A percentile compares a stretch with the other conserved stretches of the same genome.
phyloP scores from a whole-genome alignment of 2,329 filamentous ascomycete species.

The Aspergillus intermedius region DNA sequence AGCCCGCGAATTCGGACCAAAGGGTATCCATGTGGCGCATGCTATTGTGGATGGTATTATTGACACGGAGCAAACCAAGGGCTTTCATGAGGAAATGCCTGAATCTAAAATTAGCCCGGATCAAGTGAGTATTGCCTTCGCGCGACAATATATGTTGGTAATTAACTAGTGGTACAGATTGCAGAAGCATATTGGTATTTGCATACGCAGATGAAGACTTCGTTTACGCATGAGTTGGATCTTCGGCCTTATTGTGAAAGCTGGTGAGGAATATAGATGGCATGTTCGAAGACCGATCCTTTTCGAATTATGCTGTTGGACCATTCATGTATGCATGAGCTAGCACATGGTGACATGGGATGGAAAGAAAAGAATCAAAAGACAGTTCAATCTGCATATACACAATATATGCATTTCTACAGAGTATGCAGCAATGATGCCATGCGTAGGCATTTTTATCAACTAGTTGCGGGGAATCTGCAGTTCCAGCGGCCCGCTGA shows the following conservation, averaged over 20 bases:
- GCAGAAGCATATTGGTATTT: conserved; percentile 52
- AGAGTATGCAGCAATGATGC: no score
- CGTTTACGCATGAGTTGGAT: conserved; percentile 52
- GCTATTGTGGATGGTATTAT: conserved; percentile 53
- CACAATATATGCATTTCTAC: no score
- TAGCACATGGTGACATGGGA: no score
- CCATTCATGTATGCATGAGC: no score
- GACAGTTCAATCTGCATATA: no score
- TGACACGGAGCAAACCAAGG: conserved; percentile 47
- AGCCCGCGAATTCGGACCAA: conserved; percentile 49
- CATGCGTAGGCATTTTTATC: no score
- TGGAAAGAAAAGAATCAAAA: no score
- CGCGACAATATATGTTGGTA: background rate
- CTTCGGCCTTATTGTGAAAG: conserved; percentile 30
- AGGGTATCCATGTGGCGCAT: conserved; percentile 52
- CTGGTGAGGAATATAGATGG: conserved; percentile 8
- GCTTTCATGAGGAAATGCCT: conserved; percentile 23
- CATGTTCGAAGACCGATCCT: no score
- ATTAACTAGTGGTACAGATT: conserved; percentile 32
- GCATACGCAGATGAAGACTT: conserved; percentile 46
- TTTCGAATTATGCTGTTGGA: no score
- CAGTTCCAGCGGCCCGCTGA: no score
- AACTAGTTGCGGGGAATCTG: no score
- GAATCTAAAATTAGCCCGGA: conserved; percentile 48
- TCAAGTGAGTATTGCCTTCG: conserved; percentile 30